Evolutionary conservation across 2,329 filamentous ascomycete genomes (phyloP), one percentile per base, ranked within the genome.

Genomic region (Trichoderma koningii): DNA sequence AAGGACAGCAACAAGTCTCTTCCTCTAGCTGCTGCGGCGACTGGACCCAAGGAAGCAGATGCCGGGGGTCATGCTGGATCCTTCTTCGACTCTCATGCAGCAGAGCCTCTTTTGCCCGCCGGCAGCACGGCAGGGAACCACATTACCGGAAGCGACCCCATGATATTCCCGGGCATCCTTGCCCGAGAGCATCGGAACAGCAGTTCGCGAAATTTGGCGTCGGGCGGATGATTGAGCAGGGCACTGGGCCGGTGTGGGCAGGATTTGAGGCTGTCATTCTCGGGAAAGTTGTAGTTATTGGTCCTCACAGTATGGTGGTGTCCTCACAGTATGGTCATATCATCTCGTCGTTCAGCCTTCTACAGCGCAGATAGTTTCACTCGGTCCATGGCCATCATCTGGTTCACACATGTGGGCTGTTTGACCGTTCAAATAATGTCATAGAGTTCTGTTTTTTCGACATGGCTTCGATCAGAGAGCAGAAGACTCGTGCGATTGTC

Each of bases 111-210:
- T 21, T 78, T 78, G 76, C 69, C 76, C 17, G 70, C 77, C 10
- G 76, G 81, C 63, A 71, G 74, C 41, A 73, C 77, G 69, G 74
- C 77, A 53, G 79, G 83, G 66, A 69, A 78, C 63, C 81, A 85
- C 69, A 72, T 86, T 12, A 84, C 81, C 14, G 85, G 83, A 3
- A 82, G 79, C 55, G 89, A 92, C 74, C 90, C 89, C 12, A 84
- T 82, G 68, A 86, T 92, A 68, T 90, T 92, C 69, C 90, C 90
- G 0, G 90, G 90, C 0, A 83, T 93, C 38, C 83, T 92, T 51
- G 81, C 82, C 17, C 77, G 83, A 63, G 81, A 81, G 34, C 75
- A 72, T 51, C 77, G 81, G 59, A 80, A 75, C 57, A 79, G 77
- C 50, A 83, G 82, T 62, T 69, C 72, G 34, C 71, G 75, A 34